phyloP scores from a whole-genome alignment of 1,284 basidiomycete species.

The Irpex rosettiformis region DNA sequence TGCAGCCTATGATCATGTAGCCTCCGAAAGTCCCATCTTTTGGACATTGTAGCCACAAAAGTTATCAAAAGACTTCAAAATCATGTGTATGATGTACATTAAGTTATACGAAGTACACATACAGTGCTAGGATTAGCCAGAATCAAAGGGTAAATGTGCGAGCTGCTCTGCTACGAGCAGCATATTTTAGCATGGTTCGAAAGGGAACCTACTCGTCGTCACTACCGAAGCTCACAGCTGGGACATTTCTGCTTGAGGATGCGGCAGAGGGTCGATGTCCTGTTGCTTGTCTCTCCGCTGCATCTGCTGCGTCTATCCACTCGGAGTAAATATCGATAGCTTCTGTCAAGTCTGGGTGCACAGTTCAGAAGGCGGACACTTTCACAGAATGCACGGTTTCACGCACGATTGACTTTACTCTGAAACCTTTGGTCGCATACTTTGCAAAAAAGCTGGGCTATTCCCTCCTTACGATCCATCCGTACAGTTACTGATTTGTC shows the following conservation, averaged over 20 bases:
- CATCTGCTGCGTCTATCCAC: slow-evolving; percentile 90
- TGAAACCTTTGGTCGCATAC: slow-evolving; percentile 82
- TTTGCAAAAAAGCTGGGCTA: slow-evolving; percentile 74
- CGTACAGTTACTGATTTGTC: slow-evolving; percentile 86
- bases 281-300: slow-evolving; percentile 64
- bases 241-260: slow-evolving; percentile 51
- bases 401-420: slow-evolving; percentile 81
- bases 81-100: not conserved
- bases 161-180: not conserved
- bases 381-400: slow-evolving; percentile 15
- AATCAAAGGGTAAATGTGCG: not conserved
- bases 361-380: slow-evolving; percentile 7
- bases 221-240: slow-evolving; percentile 33
- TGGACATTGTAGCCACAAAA: no score
- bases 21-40: not conserved
- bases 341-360: slow-evolving; percentile 69
- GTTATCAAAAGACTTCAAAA: no score
- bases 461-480: slow-evolving; percentile 79
- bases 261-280: slow-evolving; percentile 49
- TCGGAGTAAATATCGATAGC: slow-evolving; percentile 89
- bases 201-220: slow-evolving; percentile 34
- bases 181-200: not conserved
- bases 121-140: not conserved
- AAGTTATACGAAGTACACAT: not conserved
- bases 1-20: not conserved